These are phyloP conservation scores for Cajanus cajan DNA, from an alignment of 306 rosid species.

Conservation along the genomic window DNA sequence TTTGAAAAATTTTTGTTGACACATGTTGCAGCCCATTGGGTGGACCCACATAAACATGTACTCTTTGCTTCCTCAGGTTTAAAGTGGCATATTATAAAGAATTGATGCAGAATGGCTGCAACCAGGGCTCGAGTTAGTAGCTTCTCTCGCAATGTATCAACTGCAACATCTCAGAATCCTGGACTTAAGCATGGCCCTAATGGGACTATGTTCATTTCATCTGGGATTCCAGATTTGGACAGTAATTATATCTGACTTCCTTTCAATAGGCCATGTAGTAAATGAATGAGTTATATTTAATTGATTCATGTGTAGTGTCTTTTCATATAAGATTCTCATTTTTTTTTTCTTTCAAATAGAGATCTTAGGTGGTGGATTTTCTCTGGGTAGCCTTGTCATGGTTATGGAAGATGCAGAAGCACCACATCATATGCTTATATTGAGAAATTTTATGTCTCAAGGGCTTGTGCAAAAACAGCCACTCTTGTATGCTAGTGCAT, in stretches of 20 bases:
- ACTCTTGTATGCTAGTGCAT: constrained; percentile 82
- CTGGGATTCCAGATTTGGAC: constrained; percentile 85
- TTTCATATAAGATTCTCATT: constrained; percentile 7
- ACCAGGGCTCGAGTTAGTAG: constrained; percentile 59
- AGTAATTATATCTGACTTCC: constrained; percentile 47
- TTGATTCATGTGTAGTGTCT: not conserved
- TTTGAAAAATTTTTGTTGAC: not conserved
- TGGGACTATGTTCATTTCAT: constrained; percentile 66
- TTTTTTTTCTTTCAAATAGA: constrained; percentile 35
- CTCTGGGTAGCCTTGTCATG: constrained; percentile 85
- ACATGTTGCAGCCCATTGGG: not conserved
- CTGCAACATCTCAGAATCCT: constrained; percentile 48
- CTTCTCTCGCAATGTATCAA: constrained; percentile 68
- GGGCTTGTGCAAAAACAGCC: constrained; percentile 80
- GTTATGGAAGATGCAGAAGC: constrained; percentile 96
- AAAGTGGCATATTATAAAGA: constrained; percentile 25
- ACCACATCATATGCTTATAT: constrained; percentile 95
- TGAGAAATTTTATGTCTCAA: constrained; percentile 93
- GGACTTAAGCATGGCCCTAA: constrained; percentile 80
- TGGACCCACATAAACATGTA: not conserved
- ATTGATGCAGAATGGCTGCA: constrained; percentile 52
- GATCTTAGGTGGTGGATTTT: constrained; percentile 84
- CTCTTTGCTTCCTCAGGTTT: constrained; percentile 23
- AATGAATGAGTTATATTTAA: not conserved
- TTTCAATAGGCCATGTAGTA: not conserved